Conservation (phyloP, 2,329 filamentous ascomycete species). For the Bipolaris zeicola region DNA sequence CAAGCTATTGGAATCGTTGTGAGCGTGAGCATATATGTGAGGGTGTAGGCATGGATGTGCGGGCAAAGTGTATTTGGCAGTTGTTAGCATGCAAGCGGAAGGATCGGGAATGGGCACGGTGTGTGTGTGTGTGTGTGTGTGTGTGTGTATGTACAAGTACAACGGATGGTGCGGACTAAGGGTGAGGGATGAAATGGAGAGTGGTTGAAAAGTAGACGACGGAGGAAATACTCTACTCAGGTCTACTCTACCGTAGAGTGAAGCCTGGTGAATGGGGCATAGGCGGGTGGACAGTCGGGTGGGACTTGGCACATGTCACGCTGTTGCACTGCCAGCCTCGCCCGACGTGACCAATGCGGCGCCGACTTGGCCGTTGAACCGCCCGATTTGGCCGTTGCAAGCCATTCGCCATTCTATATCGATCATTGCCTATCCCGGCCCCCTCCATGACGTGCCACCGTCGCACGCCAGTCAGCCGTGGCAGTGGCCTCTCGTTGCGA, state of each 20-base stretch:
- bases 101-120: no score
- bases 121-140: no score
- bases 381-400: slow-evolving; percentile 8
- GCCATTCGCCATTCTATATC: slow-evolving; percentile 29
- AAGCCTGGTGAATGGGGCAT: not conserved
- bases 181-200: no score
- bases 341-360: slow-evolving; percentile 23
- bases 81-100: no score
- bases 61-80: no score
- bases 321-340: not conserved
- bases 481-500: no score
- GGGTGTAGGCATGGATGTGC: not conserved
- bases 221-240: no score
- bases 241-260: not conserved
- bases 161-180: no score
- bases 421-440: slow-evolving; percentile 37
- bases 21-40: not conserved
- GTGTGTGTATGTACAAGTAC: no score
- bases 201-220: no score
- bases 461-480: slow-evolving; percentile 11
- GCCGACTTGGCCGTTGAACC: slow-evolving; percentile 15
- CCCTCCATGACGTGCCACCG: slow-evolving; percentile 38
- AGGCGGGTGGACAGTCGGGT: not conserved
- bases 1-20: slow-evolving; percentile 20
- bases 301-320: not conserved